phyloP scores from a whole-genome alignment of 2,329 filamentous ascomycete genomes.

The Ambrosiella xylebori region DNA sequence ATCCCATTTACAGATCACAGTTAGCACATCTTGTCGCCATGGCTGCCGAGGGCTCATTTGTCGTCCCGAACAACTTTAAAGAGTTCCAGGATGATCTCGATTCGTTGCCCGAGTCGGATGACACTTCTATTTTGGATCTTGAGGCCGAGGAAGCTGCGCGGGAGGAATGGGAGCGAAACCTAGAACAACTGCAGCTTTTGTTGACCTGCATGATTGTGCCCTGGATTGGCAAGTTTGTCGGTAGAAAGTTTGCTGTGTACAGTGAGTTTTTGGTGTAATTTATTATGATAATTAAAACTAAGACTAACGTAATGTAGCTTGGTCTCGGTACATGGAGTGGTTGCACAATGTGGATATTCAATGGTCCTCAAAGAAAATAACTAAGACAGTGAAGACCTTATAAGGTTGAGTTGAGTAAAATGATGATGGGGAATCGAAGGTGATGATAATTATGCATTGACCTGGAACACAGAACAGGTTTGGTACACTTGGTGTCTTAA shows the following conservation, averaged over 20 bases:
- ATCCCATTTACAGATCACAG: no score
- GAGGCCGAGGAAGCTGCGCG: slow-evolving; percentile 70
- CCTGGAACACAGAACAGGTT: slow-evolving; percentile 1
- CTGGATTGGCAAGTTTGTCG: slow-evolving; percentile 87
- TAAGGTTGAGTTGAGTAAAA: not conserved
- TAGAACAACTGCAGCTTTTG: slow-evolving; percentile 85
- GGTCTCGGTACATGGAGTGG: slow-evolving; percentile 88
- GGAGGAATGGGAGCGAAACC: slow-evolving; percentile 80
- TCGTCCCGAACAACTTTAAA: slow-evolving; percentile 30
- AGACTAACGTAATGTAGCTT: slow-evolving; percentile 37
- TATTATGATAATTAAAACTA: not conserved
- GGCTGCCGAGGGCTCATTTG: slow-evolving; percentile 29
- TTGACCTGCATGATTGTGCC: slow-evolving; percentile 90
- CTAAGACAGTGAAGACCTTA: slow-evolving; percentile 41
- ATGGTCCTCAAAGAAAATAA: slow-evolving; percentile 44
- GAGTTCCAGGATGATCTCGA: slow-evolving; percentile 41
- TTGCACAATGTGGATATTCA: slow-evolving; percentile 62
- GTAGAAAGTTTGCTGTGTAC: slow-evolving; percentile 90
- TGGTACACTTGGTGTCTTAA: not conserved
- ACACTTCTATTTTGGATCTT: slow-evolving; percentile 27
- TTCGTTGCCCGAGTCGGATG: slow-evolving; percentile 41
- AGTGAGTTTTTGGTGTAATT: slow-evolving; percentile 39
- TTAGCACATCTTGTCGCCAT: not conserved
- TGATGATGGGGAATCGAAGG: not conserved
- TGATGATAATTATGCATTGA: not conserved